Percentiles rank a stretch among this genome's conserved stretches.
Conservation (phyloP, 202 grass and related monocot species). For the Zizania palustris region DNA sequence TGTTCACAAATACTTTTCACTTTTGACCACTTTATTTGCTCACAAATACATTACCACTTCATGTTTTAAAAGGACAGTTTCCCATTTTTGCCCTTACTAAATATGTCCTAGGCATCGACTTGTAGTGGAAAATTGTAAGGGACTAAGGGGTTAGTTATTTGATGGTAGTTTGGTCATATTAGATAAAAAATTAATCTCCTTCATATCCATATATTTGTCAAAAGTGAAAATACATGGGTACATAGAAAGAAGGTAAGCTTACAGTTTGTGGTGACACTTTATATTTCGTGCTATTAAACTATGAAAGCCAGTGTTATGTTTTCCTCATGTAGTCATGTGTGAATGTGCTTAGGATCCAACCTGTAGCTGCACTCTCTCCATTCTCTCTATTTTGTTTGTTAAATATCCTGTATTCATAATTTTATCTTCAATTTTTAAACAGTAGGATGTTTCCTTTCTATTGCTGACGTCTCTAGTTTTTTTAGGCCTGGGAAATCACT, state of each 20-base stretch:
- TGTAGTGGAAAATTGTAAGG: background rate
- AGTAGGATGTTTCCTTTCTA: constrained; percentile 26
- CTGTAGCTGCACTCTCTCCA: background rate
- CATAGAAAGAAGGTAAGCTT: background rate
- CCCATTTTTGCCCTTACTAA: background rate
- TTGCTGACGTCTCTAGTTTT: background rate
- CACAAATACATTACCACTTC: background rate
- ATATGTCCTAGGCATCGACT: background rate
- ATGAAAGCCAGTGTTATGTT: background rate
- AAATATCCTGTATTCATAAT: background rate
- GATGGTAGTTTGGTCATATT: background rate
- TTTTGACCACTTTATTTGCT: background rate
- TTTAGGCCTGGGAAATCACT: constrained; percentile 87
- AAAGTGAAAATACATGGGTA: background rate
- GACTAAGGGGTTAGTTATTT: background rate
- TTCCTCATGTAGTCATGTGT: background rate
- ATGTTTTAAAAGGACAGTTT: background rate
- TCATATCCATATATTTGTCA: background rate
- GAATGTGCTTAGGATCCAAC: background rate
- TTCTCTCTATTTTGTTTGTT: constrained; percentile 7
- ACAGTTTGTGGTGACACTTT: background rate
- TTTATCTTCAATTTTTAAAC: background rate
- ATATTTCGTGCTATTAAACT: background rate
- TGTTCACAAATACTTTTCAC: background rate
- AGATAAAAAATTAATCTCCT: background rate